Percentiles rank a stretch among this genome's conserved stretches.
These are phyloP conservation scores for Penicillium brasilianum DNA, from an alignment of 2,329 filamentous ascomycete species.

Conservation along the genomic window DNA sequence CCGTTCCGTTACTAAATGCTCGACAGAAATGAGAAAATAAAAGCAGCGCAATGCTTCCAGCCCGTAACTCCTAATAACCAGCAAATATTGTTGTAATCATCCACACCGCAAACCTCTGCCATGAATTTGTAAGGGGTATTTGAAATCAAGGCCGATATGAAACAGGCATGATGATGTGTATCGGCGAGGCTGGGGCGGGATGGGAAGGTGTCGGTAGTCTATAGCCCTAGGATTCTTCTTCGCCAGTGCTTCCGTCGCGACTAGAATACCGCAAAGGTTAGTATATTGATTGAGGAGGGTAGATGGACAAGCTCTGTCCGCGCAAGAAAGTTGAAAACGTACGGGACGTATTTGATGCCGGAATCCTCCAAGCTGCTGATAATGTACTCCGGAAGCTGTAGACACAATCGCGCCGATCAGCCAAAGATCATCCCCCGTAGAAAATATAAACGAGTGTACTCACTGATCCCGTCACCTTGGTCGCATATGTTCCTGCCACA, in stretches of 20 bases:
- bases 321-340: constrained; percentile 31
- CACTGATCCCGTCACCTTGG: constrained; percentile 85
- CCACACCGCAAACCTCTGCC: constrained; percentile 4
- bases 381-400: constrained; percentile 61
- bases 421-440: background rate
- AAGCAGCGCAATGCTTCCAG: constrained; percentile 30
- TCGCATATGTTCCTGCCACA: constrained; percentile 87
- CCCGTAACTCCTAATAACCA: constrained; percentile 28
- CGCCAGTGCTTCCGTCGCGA: constrained; percentile 53
- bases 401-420: constrained; percentile 3
- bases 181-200: background rate
- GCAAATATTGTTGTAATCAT: constrained; percentile 10
- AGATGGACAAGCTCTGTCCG: background rate
- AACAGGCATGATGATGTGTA: constrained; percentile 1
- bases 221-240: constrained; percentile 47
- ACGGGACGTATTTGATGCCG: constrained; percentile 66
- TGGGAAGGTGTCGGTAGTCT: constrained; percentile 5
- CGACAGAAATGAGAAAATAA: constrained; percentile 19
- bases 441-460: constrained; percentile 33
- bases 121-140: constrained; percentile 18
- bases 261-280: constrained; percentile 30
- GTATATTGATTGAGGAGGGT: constrained; percentile 3
- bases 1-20: constrained; percentile 21
- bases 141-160: constrained; percentile 10
- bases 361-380: constrained; percentile 61